Conservation (phyloP, 2,329 filamentous ascomycete genomes). For the Fusarium sambucinum region DNA sequence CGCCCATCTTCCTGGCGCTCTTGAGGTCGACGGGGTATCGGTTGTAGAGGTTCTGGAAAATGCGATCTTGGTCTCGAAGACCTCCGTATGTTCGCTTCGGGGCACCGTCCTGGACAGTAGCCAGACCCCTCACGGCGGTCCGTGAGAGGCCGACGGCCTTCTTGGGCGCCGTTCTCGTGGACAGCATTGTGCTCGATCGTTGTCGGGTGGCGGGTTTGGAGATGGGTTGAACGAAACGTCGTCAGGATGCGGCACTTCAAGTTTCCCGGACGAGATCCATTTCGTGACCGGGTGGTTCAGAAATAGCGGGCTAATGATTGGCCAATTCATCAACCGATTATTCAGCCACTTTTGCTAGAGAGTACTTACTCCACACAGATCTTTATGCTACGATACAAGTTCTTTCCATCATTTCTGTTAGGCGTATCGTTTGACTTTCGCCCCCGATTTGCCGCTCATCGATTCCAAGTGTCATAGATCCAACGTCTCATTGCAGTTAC, state of each 20-base stretch:
- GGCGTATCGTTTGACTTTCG: slow-evolving; percentile 9
- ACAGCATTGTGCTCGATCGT: slow-evolving; percentile 58
- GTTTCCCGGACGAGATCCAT: slow-evolving; percentile 50
- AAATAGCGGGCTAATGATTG: slow-evolving; percentile 58
- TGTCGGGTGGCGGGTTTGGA: slow-evolving; percentile 50
- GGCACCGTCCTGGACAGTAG: slow-evolving; percentile 80
- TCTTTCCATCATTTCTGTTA: slow-evolving; percentile 40
- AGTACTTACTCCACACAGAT: slow-evolving; percentile 31
- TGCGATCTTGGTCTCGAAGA: slow-evolving; percentile 95
- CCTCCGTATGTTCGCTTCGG: slow-evolving; percentile 83
- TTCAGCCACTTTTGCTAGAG: slow-evolving; percentile 50
- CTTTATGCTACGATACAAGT: slow-evolving; percentile 2
- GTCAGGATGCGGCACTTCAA: slow-evolving; percentile 55
- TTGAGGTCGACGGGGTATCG: slow-evolving; percentile 92
- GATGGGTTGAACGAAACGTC: slow-evolving; percentile 48
- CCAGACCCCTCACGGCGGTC: slow-evolving; percentile 74
- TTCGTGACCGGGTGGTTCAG: slow-evolving; percentile 49
- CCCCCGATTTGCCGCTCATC: slow-evolving; percentile 23
- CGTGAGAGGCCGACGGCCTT: slow-evolving; percentile 57
- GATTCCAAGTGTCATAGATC: slow-evolving; percentile 47
- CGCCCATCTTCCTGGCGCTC: slow-evolving; percentile 96
- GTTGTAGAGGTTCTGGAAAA: slow-evolving; percentile 98
- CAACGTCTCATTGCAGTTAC: not conserved
- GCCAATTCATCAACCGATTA: slow-evolving; percentile 53
- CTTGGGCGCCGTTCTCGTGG: slow-evolving; percentile 58